These are phyloP conservation scores for Phaeomoniella chlamydospora DNA, from an alignment of 2,329 filamentous ascomycete genomes.

Conservation along the genomic window DNA sequence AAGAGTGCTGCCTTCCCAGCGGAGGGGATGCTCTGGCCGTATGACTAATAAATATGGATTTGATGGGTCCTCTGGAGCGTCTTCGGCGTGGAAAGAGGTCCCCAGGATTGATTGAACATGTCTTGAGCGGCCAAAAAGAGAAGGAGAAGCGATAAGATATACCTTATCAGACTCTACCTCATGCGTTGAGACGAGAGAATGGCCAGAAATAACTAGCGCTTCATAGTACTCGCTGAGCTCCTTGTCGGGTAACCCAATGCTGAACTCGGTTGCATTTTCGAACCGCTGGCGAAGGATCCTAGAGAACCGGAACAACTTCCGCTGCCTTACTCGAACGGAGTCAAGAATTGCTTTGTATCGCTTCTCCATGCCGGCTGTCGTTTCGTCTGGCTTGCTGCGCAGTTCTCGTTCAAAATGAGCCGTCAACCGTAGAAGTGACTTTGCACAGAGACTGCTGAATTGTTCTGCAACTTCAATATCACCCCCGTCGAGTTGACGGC, in stretches of 20 bases:
- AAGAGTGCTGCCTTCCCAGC: slow-evolving; percentile 70
- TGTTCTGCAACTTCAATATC: slow-evolving; percentile 96
- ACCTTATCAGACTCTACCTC: slow-evolving; percentile 56
- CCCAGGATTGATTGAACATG: slow-evolving; percentile 79
- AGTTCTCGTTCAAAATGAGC: slow-evolving; percentile 86
- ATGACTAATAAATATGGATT: slow-evolving; percentile 79
- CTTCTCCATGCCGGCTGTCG: slow-evolving; percentile 80
- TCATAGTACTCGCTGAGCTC: slow-evolving; percentile 66
- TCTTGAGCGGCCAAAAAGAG: slow-evolving; percentile 57
- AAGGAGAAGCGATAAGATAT: slow-evolving; percentile 72
- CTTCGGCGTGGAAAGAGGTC: slow-evolving; percentile 58
- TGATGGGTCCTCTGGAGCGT: slow-evolving; percentile 54
- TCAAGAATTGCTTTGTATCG: slow-evolving; percentile 91
- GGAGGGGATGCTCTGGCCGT: slow-evolving; percentile 61
- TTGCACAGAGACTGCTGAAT: slow-evolving; percentile 81
- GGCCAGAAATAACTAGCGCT: slow-evolving; percentile 63
- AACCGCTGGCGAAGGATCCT: slow-evolving; percentile 83
- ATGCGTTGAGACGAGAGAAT: slow-evolving; percentile 67
- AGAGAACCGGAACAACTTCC: slow-evolving; percentile 92
- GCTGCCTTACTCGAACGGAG: slow-evolving; percentile 86
- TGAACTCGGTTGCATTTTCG: slow-evolving; percentile 93
- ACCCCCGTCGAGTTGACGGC: slow-evolving; percentile 77
- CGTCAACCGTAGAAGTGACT: slow-evolving; percentile 76
- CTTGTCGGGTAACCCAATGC: slow-evolving; percentile 58
- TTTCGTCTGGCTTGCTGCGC: slow-evolving; percentile 70